These are phyloP conservation scores for Fraxinus quadrangulata DNA, from an alignment of 257 asterid genomes.

Conservation along the genomic window DNA sequence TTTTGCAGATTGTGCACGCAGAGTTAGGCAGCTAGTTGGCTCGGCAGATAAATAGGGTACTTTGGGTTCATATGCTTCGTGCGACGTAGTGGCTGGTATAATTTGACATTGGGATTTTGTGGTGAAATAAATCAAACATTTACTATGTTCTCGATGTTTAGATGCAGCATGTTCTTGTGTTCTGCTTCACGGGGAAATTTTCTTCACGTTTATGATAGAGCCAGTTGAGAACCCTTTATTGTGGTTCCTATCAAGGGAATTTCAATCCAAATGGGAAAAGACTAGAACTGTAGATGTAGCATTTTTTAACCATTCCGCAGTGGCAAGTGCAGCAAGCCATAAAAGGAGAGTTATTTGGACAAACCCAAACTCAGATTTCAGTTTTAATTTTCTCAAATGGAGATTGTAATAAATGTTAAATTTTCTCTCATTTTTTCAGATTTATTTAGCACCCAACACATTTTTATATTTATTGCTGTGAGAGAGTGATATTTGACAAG, in stretches of 20 bases:
- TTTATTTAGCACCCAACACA: too few relatives aligned
- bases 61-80: neutral
- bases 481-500: too few relatives aligned
- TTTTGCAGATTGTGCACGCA: constrained; percentile 78
- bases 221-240: neutral
- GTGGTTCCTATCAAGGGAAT: neutral
- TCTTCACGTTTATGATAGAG: neutral
- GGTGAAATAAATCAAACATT: neutral
- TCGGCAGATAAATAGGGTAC: constrained; percentile 37
- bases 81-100: neutral
- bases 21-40: constrained; percentile 56
- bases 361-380: neutral
- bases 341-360: neutral
- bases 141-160: neutral
- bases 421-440: too few relatives aligned
- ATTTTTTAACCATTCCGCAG: neutral
- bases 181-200: neutral
- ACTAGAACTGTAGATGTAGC: neutral
- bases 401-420: neutral
- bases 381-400: neutral
- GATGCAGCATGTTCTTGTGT: neutral
- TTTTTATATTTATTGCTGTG: too few relatives aligned
- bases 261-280: neutral
- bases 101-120: neutral
- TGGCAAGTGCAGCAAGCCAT: neutral